phyloP scores from a whole-genome alignment of 768 basidiomycete species.

The Termitomyces sp. region DNA sequence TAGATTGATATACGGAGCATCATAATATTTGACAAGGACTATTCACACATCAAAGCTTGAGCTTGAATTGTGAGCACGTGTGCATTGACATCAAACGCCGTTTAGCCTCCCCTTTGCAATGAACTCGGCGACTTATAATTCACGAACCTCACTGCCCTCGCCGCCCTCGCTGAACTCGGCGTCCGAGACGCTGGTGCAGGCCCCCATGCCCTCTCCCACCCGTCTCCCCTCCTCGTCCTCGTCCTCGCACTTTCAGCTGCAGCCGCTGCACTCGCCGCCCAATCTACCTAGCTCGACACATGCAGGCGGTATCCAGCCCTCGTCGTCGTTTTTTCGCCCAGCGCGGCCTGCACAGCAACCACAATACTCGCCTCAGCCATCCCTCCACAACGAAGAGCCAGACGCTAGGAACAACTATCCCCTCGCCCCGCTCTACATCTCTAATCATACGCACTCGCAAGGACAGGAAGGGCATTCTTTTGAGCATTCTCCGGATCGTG shows the following conservation, averaged over 20 bases:
- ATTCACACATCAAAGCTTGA: background rate
- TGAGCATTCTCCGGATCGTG: constrained; percentile 9
- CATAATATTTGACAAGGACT: background rate
- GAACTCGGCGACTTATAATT: constrained; percentile 8
- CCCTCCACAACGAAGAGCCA: constrained; percentile 18
- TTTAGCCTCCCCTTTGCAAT: background rate
- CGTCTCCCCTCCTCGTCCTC: constrained; percentile 2
- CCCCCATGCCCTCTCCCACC: background rate
- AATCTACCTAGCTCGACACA: constrained; percentile 43
- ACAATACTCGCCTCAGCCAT: constrained; percentile 36
- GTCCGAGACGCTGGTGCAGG: background rate
- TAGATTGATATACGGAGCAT: background rate
- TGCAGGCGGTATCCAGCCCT: constrained; percentile 71
- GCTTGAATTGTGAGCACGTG: background rate
- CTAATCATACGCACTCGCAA: background rate
- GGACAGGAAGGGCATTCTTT: constrained; percentile 11
- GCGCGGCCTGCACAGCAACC: constrained; percentile 50
- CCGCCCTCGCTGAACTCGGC: constrained; percentile 11
- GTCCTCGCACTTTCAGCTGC: constrained; percentile 8
- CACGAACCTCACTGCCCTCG: constrained; percentile 4
- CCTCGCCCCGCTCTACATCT: constrained; percentile 5
- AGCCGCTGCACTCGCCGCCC: constrained; percentile 13
- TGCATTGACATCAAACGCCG: background rate
- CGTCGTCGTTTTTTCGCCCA: constrained; percentile 75
- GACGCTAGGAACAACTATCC: constrained; percentile 10